Evolutionary conservation across 129 eudicot genomes (phyloP).

Genomic region (Pittosporum tobira): DNA sequence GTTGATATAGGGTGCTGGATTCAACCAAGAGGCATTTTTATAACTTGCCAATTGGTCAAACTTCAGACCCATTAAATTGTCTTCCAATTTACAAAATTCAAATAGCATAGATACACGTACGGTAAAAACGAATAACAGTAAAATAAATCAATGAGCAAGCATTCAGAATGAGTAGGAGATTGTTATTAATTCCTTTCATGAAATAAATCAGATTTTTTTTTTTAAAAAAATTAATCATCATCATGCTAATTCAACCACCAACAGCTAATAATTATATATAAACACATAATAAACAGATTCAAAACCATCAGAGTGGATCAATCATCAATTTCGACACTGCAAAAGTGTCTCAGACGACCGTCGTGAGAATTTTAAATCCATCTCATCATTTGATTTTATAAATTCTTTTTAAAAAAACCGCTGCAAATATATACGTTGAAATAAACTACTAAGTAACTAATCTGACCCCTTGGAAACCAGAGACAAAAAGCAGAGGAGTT

Average conservation of each 20-base stretch:
- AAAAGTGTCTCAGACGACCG: constrained; percentile 62
- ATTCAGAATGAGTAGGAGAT: constrained; percentile 6
- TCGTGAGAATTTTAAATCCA: constrained; percentile 43
- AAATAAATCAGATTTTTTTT: constrained; percentile 19
- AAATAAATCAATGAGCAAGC: background rate
- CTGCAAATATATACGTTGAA: too few relatives aligned
- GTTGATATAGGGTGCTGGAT: constrained; percentile 32
- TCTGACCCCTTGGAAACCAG: too few relatives aligned
- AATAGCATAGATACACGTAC: background rate
- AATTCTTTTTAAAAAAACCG: too few relatives aligned
- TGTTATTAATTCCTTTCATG: constrained; percentile 12
- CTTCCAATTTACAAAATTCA: background rate
- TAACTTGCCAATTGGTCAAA: constrained; percentile 22
- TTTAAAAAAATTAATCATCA: background rate
- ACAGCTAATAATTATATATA: too few relatives aligned
- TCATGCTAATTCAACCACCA: background rate
- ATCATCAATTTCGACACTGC: constrained; percentile 38
- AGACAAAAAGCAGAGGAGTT: too few relatives aligned
- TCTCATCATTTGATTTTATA: constrained; percentile 46
- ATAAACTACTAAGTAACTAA: too few relatives aligned
- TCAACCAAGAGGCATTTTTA: constrained; percentile 28
- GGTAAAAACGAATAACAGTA: background rate
- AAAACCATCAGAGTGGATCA: constrained; percentile 28
- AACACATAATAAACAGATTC: background rate
- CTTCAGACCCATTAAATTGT: constrained; percentile 21